Evolutionary conservation across 352 stramenopile species (phyloP), one percentile per base, ranked within the genome.

Genomic region (Blastocystis sp.): DNA sequence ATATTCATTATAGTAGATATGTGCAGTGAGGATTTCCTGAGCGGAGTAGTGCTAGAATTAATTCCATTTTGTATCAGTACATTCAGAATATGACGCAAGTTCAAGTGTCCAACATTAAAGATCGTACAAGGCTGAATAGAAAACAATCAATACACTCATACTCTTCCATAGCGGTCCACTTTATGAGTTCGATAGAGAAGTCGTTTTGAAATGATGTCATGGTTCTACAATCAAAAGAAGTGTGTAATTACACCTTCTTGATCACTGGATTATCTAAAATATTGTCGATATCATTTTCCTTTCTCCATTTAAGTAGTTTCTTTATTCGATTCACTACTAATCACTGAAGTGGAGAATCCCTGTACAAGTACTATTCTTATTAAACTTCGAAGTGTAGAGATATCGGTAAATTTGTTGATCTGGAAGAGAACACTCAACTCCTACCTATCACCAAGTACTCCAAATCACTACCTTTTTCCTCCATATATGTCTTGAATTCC

Each of bases 1-100:
- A 42, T 84, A 84, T n/a, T 84, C 73, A 40, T 84, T 84, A 51
- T 84, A 84, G 73, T 66, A 84, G 30, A 84, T 84, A 51, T 84
- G 73, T 33, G 73, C 73, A 19, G 51, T 64, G 51, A 84, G 48
- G 37, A 84, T 84, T 42, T 84, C 73, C 51, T 84, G n/a, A 13
- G 73, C 27, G 1, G 73, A 66, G 53, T 84, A 84, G 35, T 48
- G 73, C 73, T 84, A 68, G 6, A 42, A 17, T 15, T 44, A 15
- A 84, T 56, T 54, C 56, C 33, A 1, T 5, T 37, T 33, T 30
- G 17, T 0, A 57, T 1, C 1, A 58, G 3, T 48, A 68, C 73
- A 2, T 44, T 54, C 7, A 84, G 17, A 64, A 84, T 84, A 40
- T 84, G 73, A 33, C 73, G 73, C 44, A 84, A 30, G 66, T 84